These are phyloP conservation scores for Trypanosoma lewisi DNA, from an alignment of 208 protist genomes.

Conservation along the genomic window DNA sequence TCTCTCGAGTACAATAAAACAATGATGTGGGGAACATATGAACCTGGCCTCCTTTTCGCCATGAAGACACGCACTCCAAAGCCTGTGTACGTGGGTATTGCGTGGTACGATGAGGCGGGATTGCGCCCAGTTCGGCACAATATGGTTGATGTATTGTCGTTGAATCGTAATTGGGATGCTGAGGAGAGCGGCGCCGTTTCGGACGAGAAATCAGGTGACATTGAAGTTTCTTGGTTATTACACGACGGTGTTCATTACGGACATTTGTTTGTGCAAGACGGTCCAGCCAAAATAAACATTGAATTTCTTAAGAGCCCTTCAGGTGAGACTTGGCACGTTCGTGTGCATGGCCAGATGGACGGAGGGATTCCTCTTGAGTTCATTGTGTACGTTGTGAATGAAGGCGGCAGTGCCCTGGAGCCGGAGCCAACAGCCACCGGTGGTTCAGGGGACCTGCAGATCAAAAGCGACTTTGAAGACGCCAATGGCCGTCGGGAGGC, in stretches of 20 bases:
- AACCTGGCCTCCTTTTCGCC: conserved; percentile 77
- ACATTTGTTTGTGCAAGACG: conserved; percentile 62
- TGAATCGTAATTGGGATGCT: conserved; percentile 30
- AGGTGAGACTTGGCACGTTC: conserved; percentile 77
- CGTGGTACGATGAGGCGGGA: conserved; percentile 74
- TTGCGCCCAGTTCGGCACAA: conserved; percentile 55
- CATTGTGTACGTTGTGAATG: conserved; percentile 72
- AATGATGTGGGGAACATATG: conserved; percentile 83
- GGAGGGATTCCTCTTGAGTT: conserved; percentile 38
- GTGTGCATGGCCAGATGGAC: conserved; percentile 59
- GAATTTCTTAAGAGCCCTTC: conserved; percentile 84
- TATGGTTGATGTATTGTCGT: conserved; percentile 69
- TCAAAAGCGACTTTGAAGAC: conserved; percentile 47
- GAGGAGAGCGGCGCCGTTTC: conserved; percentile 45
- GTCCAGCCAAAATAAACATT: conserved; percentile 45
- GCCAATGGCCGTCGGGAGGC: conserved; percentile 26
- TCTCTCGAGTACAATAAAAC: conserved; percentile 70
- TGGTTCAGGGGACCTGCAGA: conserved; percentile 53
- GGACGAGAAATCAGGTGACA: conserved; percentile 5
- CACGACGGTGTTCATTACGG: conserved; percentile 84
- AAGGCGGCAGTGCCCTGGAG: conserved; percentile 9
- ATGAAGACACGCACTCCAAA: conserved; percentile 66
- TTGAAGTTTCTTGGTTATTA: conserved; percentile 54
- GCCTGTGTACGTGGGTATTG: conserved; percentile 71
- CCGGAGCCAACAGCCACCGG: conserved; percentile 14